Evolutionary conservation across 768 basidiomycete genomes (phyloP).

Genomic region (Chalciporus piperatus): DNA sequence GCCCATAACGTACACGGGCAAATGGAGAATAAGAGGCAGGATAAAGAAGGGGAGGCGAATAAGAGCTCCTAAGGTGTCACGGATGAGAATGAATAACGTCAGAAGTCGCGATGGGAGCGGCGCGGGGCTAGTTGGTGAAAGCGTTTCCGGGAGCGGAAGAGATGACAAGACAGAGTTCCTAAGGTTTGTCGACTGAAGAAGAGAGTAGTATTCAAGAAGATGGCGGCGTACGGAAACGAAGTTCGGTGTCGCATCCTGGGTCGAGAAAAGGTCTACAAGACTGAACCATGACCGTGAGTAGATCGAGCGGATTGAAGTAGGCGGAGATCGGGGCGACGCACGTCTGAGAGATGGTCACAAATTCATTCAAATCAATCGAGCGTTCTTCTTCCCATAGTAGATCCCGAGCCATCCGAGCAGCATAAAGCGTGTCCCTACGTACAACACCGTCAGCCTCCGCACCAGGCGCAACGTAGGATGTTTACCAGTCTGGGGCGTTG

Average conservation of each 20-base stretch:
- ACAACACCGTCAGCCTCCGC: conserved; percentile 18
- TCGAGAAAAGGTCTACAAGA: conserved; percentile 85
- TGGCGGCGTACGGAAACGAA: conserved; percentile 60
- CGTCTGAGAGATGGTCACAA: conserved; percentile 87
- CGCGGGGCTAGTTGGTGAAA: conserved; percentile 76
- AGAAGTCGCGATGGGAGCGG: conserved; percentile 77
- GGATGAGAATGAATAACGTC: conserved; percentile 74
- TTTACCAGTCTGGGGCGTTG: conserved; percentile 93
- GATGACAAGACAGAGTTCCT: conserved; percentile 83
- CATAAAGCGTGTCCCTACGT: conserved; percentile 83
- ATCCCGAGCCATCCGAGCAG: conserved; percentile 89
- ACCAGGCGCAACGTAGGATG: conserved; percentile 7
- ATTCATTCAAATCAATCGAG: conserved; percentile 76
- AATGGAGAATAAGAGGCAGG: conserved; percentile 77
- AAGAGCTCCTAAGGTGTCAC: conserved; percentile 69
- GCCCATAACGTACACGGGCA: conserved; percentile 84
- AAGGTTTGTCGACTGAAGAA: conserved; percentile 76
- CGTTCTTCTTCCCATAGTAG: conserved; percentile 87
- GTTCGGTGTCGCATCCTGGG: conserved; percentile 57
- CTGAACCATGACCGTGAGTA: conserved; percentile 41
- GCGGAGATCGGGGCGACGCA: conserved; percentile 42
- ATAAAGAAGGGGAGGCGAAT: conserved; percentile 86
- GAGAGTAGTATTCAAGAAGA: conserved; percentile 85
- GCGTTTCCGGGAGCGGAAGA: conserved; percentile 76
- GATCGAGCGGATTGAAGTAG: conserved; percentile 11